Evolutionary conservation across 2,329 filamentous ascomycete genomes (phyloP), one percentile per base, ranked within the genome.

Genomic region (Endothia cerciana): DNA sequence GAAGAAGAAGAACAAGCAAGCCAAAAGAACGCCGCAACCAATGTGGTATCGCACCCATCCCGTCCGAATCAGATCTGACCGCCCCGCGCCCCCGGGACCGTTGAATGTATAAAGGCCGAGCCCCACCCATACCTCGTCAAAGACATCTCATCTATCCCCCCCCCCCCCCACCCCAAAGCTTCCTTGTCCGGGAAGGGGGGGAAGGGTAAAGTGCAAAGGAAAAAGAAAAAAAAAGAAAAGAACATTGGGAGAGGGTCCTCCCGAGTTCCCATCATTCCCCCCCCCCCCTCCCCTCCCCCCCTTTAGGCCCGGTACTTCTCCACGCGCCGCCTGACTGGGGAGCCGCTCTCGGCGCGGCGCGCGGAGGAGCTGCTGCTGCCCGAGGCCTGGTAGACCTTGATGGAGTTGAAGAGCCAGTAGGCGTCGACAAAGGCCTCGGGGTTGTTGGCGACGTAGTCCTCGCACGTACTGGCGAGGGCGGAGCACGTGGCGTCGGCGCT

Each of bases 381-480:
- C 3, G 25, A 28, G 62, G 30, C 41, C 59, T 62, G 76, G 72
- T 88, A 90, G 2, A 90, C 82, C 68, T 85, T 78, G 69, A 85
- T 77, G 15, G 79, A 81, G 65, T 81, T 83, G 73, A 90, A 80
- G 53, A 80, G 76, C 85, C 67, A 69, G 60, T 69, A 69, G 0
- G 67, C 67, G 30, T 69, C 67, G 15, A 60, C 63, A 41, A 63
- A 69, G 11, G 67, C 67, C 1, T 19, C 40, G 6, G 67, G 65
- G 56, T 69, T 65, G 47, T 93, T 80, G 63, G 82, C 82, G 28
- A 97, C 93, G 75, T 87, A 97, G 30, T 87, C 85, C 36, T 88
- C 74, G 80, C 94, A 97, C 0, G 87, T 89, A 47, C 77, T 68
- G 0, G 87, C 91, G 70, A 87, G 81, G 49, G 83, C 78, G 1